Evolutionary conservation across 129 eudicot genomes (phyloP), one percentile per base, ranked within the genome.

Genomic region (Sambucus nigra): DNA sequence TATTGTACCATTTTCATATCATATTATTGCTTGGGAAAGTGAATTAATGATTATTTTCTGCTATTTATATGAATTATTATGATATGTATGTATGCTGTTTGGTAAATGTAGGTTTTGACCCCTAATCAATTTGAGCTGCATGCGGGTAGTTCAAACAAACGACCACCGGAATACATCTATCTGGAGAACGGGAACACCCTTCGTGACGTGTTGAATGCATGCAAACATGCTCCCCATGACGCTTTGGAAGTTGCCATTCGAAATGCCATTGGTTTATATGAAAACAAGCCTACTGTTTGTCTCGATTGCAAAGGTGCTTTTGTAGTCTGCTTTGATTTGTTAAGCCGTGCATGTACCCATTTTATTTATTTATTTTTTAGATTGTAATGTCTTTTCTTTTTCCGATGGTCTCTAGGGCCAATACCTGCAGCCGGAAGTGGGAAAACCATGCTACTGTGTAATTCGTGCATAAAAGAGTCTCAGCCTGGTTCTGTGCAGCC

Each of bases 61-160:
- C 38, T n/a, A n/a, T n/a, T n/a, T n/a, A n/a, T n/a, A n/a, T n/a
- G n/a, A n/a, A n/a, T n/a, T n/a, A n/a, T n/a, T 35, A 35, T 35
- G 3, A 1, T 8, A 35, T 35, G 42, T 8, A 35, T 35, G 42
- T 15, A 35, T 29, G 8, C 42, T 56, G 64, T 46, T 50, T 69
- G 19, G 7, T 27, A 1, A 50, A 33, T 66, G 51, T 57, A 91
- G 98, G 75, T 76, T 60, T 76, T 85, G 14, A 79, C 77, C 13
- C 94, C 98, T 31, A 81, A 67, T 57, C 83, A 76, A 53, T 91
- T 91, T 66, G 98, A 85, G 69, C 14, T 82, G 76, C 98, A 91
- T 70, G 98, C 98, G 0, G 81, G 82, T 60, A 85, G 95, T 85
- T 69, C 81, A 10, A 84, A 85, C 65, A 91, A 79, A 64, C 86